Evolutionary conservation across 345 rosid species (phyloP).

Genomic region (Psidium friedrichsthalianum): DNA sequence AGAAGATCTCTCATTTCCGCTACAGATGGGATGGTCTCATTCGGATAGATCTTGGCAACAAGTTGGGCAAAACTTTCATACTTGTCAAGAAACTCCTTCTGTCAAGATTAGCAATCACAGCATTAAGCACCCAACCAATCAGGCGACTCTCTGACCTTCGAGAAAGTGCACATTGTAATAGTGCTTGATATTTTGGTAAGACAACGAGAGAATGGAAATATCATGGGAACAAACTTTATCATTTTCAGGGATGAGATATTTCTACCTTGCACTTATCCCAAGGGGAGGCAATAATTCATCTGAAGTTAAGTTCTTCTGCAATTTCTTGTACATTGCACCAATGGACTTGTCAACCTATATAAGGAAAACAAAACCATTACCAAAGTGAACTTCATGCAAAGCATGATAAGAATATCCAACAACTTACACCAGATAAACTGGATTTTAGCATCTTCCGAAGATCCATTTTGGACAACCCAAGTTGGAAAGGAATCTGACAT

Average conservation of each 20-base stretch:
- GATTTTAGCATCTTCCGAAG: constrained; percentile 79
- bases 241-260: background rate
- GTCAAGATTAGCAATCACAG: constrained; percentile 11
- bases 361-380: background rate
- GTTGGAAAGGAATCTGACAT: constrained; percentile 85
- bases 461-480: constrained; percentile 79
- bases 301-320: constrained; percentile 91
- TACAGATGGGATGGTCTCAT: constrained; percentile 58
- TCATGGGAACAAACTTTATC: background rate
- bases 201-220: background rate
- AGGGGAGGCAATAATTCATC: constrained; percentile 82
- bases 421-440: constrained; percentile 80
- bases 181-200: background rate
- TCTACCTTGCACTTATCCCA: constrained; percentile 99
- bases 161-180: background rate
- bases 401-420: background rate
- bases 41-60: constrained; percentile 81
- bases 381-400: background rate
- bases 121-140: background rate
- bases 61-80: constrained; percentile 85
- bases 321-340: constrained; percentile 78
- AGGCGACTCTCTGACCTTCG: background rate
- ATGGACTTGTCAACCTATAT: constrained; percentile 52
- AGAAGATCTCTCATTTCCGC: constrained; percentile 73
- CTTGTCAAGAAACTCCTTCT: constrained; percentile 95